Evolutionary conservation across 768 basidiomycete genomes (phyloP).

Genomic region (Austroboletus eburneus): DNA sequence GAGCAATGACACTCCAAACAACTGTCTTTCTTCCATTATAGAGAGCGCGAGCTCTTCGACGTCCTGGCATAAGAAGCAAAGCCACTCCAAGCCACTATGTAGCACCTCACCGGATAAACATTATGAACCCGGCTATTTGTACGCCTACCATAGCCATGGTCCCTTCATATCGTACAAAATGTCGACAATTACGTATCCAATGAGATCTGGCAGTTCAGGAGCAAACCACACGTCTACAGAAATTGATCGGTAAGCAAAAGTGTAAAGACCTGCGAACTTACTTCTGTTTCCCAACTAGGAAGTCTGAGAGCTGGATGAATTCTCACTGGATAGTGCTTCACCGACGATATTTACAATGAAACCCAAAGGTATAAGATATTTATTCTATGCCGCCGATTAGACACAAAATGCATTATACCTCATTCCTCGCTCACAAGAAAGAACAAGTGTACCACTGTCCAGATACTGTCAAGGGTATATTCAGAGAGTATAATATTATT

Average conservation of each 20-base stretch:
- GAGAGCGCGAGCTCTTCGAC: conserved; percentile 15
- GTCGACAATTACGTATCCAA: conserved; percentile 36
- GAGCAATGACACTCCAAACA: conserved; percentile 30
- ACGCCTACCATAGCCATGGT: conserved; percentile 40
- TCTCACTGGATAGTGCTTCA: too few relatives aligned
- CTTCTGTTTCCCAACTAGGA: conserved; percentile 10
- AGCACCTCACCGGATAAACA: conserved; percentile 38
- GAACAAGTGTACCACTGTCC: conserved; percentile 34
- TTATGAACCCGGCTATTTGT: conserved; percentile 38
- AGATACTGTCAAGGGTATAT: neutral
- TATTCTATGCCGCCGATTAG: conserved; percentile 41
- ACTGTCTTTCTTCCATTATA: conserved; percentile 8
- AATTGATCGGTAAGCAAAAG: neutral
- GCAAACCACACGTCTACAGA: conserved; percentile 8
- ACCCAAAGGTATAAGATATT: conserved; percentile 59
- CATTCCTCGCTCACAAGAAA: conserved; percentile 29
- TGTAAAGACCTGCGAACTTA: conserved; percentile 1
- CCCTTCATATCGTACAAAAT: conserved; percentile 51
- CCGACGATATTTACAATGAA: conserved; percentile 54
- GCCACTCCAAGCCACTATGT: neutral
- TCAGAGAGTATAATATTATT: neutral
- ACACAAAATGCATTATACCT: neutral
- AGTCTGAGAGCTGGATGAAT: conserved; percentile 14
- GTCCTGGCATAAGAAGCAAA: neutral
- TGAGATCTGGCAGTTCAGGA: neutral